Conservation (phyloP, 75 land plant species). For the Cryptomeria japonica region DNA sequence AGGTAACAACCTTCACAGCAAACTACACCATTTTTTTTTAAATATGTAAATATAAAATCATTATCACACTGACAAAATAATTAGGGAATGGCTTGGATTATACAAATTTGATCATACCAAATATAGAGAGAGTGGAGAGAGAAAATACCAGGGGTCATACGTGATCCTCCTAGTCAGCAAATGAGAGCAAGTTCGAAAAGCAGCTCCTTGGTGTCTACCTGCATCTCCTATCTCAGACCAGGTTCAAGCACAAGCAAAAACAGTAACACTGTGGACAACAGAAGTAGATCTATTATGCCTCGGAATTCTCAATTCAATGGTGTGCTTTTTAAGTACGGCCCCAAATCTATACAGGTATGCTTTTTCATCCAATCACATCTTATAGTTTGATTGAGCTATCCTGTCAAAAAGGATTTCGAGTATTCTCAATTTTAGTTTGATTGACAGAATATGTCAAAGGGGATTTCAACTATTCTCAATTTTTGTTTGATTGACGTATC, state of each 20-base stretch:
- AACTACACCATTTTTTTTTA: too few relatives aligned
- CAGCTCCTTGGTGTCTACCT: too few relatives aligned
- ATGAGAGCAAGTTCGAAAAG: too few relatives aligned
- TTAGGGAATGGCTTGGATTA: too few relatives aligned
- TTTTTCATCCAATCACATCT: neutral
- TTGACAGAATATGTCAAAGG: neutral
- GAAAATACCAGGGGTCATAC: too few relatives aligned
- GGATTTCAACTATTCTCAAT: neutral
- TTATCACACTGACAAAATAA: too few relatives aligned
- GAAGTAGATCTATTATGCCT: neutral
- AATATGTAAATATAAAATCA: too few relatives aligned
- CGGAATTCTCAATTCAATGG: constrained; percentile 40
- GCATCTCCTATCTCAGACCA: too few relatives aligned
- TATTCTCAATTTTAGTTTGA: neutral
- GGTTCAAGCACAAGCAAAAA: neutral
- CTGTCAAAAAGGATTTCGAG: neutral
- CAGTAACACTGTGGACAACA: neutral
- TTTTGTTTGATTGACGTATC: neutral
- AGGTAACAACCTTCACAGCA: too few relatives aligned
- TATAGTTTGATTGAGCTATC: neutral
- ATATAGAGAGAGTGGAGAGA: too few relatives aligned
- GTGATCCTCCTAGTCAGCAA: too few relatives aligned
- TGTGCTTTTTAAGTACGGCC: constrained; percentile 67
- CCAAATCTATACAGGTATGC: constrained; percentile 58
- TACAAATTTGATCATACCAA: too few relatives aligned